Conservation (phyloP, 371 early-diverging fungal genomes). For the Choanephora cucurbitarum region DNA sequence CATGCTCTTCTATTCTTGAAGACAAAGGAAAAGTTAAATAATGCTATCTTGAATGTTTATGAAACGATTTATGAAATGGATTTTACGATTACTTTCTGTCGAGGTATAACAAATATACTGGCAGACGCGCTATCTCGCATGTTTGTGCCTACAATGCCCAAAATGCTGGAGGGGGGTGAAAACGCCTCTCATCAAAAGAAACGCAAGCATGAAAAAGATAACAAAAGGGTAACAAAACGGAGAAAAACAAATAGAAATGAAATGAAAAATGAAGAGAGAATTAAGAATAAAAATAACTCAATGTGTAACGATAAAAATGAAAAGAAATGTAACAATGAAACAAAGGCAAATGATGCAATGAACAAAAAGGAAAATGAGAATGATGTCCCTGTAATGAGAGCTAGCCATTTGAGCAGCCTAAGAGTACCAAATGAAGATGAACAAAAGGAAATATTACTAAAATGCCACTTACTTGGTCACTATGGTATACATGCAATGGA, state of each 20-base stretch:
- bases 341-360: background rate
- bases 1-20: slow-evolving; percentile 2
- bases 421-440: background rate
- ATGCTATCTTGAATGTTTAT: background rate
- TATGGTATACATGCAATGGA: slow-evolving; percentile 15
- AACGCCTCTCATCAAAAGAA: background rate
- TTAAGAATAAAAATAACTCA: too few species aligned
- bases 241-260: background rate
- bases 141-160: background rate
- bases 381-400: too few species aligned
- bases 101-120: slow-evolving; percentile 1
- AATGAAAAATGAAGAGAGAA: too few species aligned
- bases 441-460: slow-evolving; percentile 1
- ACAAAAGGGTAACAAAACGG: background rate
- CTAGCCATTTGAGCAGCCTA: background rate
- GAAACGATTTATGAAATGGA: slow-evolving; percentile 3
- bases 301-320: too few species aligned
- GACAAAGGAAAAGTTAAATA: slow-evolving; percentile 6
- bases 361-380: background rate
- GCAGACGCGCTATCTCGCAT: slow-evolving; percentile 1
- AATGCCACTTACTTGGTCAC: slow-evolving; percentile 13
- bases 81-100: slow-evolving; percentile 3
- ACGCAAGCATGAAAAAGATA: background rate
- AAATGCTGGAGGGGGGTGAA: slow-evolving; percentile 5
- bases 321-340: too few species aligned